Evolutionary conservation across 2,329 filamentous ascomycete species (phyloP), one percentile per base, ranked within the genome.

Genomic region (Aquanectria penicillioides): DNA sequence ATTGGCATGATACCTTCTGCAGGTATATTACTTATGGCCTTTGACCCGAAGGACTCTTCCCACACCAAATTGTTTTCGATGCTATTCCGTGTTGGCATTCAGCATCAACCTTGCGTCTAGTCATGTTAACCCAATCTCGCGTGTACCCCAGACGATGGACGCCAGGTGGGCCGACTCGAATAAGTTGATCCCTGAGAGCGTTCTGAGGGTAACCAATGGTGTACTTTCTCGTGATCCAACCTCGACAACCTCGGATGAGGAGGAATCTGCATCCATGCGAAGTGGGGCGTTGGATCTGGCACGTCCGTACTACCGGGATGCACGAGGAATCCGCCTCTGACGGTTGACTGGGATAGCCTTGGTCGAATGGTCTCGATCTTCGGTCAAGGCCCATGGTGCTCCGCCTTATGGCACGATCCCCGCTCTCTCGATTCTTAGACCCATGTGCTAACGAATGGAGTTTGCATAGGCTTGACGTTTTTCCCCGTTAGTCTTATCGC

Each of bases 321-420:
- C 43, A 53, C 48, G 63, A 65, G 59, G 61, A 64, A 59, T 67
- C 58, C 50, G 49, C 47, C 47, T 51, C 55, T 28, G 56, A 53
- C 51, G 56, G 56, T 36, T 47, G 40, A 34, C 52, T 50, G 55
- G 48, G 52, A 67, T 64, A 51, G 38, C 53, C 61, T 60, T 58
- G 57, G 53, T 61, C 58, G 57, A 64, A 53, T 66, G 68, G 66
- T 70, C 68, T 70, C 66, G 68, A 70, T 70, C 63, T 61, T 67
- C 29, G 43, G 37, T 23, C 29, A 43, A 48, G 47, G 20, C 49
- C 57, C 52, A 48, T 20, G 41, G 48, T 59, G 59, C 66, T 69
- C 64, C 68, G 68, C 63, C 68, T 63, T 59, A 64, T 70, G 64
- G 62, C 64, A 69, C 62, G 67, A 69, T 69, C 67, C 65, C 67